Percentiles rank a stretch among this genome's conserved stretches.
These are phyloP conservation scores for Fusarium sacchari DNA, from an alignment of 2,329 filamentous ascomycete genomes.

Conservation along the genomic window DNA sequence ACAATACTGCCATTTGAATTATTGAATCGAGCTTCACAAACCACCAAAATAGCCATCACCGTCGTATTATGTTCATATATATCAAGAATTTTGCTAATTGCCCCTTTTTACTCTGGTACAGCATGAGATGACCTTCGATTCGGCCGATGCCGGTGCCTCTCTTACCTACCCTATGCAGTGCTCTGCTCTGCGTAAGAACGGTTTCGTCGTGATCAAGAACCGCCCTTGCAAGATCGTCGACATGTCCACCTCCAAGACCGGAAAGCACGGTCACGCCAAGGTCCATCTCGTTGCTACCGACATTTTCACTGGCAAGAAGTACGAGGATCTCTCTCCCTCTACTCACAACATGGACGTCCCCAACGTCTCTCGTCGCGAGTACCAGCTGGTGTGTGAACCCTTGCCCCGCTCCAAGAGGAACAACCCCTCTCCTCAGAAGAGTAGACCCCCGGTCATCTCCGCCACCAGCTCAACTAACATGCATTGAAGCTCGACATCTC, in stretches of 20 bases:
- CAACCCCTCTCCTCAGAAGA: conserved; percentile 29
- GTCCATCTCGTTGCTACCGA: conserved; percentile 97
- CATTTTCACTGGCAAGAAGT: conserved; percentile 99
- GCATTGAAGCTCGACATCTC: conserved; percentile 82
- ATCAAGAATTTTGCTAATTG: conserved; percentile 37
- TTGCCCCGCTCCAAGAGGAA: conserved; percentile 38
- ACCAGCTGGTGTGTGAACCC: conserved; percentile 82
- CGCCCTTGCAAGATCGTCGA: conserved; percentile 99
- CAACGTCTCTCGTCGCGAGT: conserved; percentile 89
- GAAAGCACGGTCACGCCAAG: conserved; percentile 99
- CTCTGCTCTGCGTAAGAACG: conserved; percentile 99
- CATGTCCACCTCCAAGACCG: conserved; percentile 99
- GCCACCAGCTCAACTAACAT: conserved; percentile 28
- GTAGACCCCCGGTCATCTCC: conserved; percentile 11
- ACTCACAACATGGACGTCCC: conserved; percentile 99
- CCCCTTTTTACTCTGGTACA: conserved; percentile 46
- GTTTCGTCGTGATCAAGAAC: conserved; percentile 97
- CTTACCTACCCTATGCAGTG: conserved; percentile 97
- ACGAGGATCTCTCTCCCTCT: conserved; percentile 98
- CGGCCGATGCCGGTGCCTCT: conserved; percentile 95
- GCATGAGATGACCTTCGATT: conserved; percentile 83
- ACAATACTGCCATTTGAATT: conserved; percentile 29
- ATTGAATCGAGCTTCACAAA: conserved; percentile 24
- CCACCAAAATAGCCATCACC: conserved; percentile 14
- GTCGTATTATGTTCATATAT: not conserved